Evolutionary conservation across 1,139 yeast genomes (phyloP).

Genomic region (Pichia kudriavzevii): DNA sequence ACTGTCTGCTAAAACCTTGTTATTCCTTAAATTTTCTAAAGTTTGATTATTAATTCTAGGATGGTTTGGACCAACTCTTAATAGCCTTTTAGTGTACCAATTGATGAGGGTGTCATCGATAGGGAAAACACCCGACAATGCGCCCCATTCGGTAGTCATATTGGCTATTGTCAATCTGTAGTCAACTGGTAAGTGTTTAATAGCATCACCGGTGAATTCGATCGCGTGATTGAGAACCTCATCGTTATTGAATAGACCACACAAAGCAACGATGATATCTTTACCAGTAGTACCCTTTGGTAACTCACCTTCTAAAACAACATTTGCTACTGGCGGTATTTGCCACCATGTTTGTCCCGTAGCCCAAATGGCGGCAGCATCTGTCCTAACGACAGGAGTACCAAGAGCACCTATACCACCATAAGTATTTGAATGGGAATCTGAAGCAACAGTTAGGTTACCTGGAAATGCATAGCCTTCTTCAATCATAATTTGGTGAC

Average conservation of each 20-base stretch:
- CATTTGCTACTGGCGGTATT: constrained; percentile 97
- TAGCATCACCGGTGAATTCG: constrained; percentile 88
- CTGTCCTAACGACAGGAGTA: constrained; percentile 96
- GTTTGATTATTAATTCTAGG: constrained; percentile 70
- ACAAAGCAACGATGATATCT: constrained; percentile 91
- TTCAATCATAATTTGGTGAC: constrained; percentile 98
- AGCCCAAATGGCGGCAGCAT: constrained; percentile 99
- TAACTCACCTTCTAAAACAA: constrained; percentile 72
- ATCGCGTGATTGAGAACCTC: constrained; percentile 96
- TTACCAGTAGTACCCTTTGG: constrained; percentile 91
- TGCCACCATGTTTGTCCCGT: constrained; percentile 99
- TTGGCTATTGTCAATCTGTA: constrained; percentile 94
- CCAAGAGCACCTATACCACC: constrained; percentile 97
- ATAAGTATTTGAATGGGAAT: constrained; percentile 94
- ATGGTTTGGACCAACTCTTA: constrained; percentile 62
- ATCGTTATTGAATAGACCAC: constrained; percentile 93
- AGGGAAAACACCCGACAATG: constrained; percentile 92
- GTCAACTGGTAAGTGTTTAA: constrained; percentile 69
- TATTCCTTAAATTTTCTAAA: constrained; percentile 38
- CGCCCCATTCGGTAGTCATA: constrained; percentile 99
- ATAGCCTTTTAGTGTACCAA: constrained; percentile 68
- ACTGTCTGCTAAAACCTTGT: constrained; percentile 48
- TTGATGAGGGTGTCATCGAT: constrained; percentile 70
- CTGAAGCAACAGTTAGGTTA: constrained; percentile 91
- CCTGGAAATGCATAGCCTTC: constrained; percentile 97